phyloP scores from a whole-genome alignment of 371 early-diverging fungal genomes.

The Chytridium lagenaria region DNA sequence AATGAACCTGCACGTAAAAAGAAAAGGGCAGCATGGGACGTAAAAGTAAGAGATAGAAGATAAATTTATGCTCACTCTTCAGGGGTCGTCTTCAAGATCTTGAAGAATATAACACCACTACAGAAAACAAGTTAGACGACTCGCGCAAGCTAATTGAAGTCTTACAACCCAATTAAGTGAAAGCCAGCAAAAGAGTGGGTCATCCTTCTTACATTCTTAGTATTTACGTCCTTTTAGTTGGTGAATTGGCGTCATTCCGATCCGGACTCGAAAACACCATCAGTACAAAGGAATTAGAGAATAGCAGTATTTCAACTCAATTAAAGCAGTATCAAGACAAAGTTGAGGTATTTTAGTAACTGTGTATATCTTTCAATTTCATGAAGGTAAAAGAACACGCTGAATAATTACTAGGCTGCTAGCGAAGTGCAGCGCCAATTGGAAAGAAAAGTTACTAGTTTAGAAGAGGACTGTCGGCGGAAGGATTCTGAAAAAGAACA shows the following conservation, averaged over 20 bases:
- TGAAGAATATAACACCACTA: constrained; percentile 48
- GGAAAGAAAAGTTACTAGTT: background rate
- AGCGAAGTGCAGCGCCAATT: background rate
- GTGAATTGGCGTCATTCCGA: constrained; percentile 60
- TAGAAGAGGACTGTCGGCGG: background rate
- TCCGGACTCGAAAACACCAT: constrained; percentile 61
- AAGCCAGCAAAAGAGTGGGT: constrained; percentile 32
- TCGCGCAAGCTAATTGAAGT: constrained; percentile 22
- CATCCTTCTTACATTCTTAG: background rate
- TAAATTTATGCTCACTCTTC: background rate
- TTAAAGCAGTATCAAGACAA: constrained; percentile 59
- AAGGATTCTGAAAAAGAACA: background rate
- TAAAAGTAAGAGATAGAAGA: constrained; percentile 43
- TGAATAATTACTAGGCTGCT: background rate
- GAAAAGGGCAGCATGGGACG: constrained; percentile 68
- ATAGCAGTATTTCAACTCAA: constrained; percentile 55
- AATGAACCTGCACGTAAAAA: constrained; percentile 38
- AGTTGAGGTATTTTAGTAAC: constrained; percentile 30
- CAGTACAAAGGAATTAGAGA: constrained; percentile 63
- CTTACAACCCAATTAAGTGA: constrained; percentile 34
- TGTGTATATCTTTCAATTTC: background rate
- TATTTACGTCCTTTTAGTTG: constrained; percentile 42
- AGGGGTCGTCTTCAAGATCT: constrained; percentile 65
- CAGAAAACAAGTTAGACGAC: constrained; percentile 28
- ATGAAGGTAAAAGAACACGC: too few species aligned